Evolutionary conservation across 352 stramenopile genomes (phyloP), one percentile per base, ranked within the genome.

Genomic region (Globisporangium orthogonon): DNA sequence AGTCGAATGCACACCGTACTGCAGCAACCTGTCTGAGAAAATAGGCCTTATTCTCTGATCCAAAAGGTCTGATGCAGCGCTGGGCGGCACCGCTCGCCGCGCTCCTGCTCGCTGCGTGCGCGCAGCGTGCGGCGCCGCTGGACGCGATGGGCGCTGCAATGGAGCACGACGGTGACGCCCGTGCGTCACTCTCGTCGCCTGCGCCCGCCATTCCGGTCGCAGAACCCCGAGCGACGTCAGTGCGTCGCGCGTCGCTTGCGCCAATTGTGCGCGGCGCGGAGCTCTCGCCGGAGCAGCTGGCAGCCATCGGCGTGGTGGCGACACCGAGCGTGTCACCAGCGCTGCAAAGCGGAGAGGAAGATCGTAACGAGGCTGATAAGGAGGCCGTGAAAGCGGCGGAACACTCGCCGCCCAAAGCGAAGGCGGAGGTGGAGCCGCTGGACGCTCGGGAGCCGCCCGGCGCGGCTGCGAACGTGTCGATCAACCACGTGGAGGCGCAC

Each of bases 401-500:
- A 23, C 23, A 23, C 23, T 23, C 23, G 23, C 23, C 23, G 35
- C 11, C 41, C 30, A 37, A 52, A 10, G 37, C 49, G 23, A 50
- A 30, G n/a, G 39, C 31, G 2, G 0, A n/a, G 17, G 7, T 53
- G 2, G 49, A 35, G 31, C 10, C 28, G 10, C 44, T 10, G 35
- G 37, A 43, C 37, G 37, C 37, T 23, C 23, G 23, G 37, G 37
- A 43, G 37, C 37, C 2, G 6, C 37, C 37, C 37, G 37, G 37
- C 37, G 37, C 17, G 17, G 55, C 39, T 40, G 56, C 61, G 54
- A 76, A 91, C 48, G 56, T 87, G 2, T 89, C 82, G 4, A 92
- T 92, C 43, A 72, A 89, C 56, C 78, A 88, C 60, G 79, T 92
- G 7, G 79, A 87, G 56, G 75, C 82, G 18, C 83, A 92, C 69